Evolutionary conservation across 441 rosid genomes (phyloP).

Genomic region (Oxalis stricta): DNA sequence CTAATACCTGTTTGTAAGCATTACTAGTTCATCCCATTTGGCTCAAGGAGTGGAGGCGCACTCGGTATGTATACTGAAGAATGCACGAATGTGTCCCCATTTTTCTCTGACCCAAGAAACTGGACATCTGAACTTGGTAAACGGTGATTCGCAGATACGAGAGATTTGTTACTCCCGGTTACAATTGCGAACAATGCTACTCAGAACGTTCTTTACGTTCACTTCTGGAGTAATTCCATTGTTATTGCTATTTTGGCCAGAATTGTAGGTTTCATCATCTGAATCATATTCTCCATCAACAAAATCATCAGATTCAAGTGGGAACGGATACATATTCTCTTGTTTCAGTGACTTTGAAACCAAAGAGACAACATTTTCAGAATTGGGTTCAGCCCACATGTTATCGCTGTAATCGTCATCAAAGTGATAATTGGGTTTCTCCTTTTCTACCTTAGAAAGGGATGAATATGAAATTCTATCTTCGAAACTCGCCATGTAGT

Average conservation of each 20-base stretch:
- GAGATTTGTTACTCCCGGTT: constrained; percentile 50
- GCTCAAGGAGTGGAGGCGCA: constrained; percentile 86
- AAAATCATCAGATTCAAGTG: constrained; percentile 31
- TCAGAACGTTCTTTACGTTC: constrained; percentile 67
- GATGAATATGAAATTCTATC: constrained; percentile 35
- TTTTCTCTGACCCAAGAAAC: constrained; percentile 59
- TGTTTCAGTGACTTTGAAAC: constrained; percentile 22
- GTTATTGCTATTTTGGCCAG: constrained; percentile 8
- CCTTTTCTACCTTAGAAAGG: constrained; percentile 22
- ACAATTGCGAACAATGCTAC: constrained; percentile 67
- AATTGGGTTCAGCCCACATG: constrained; percentile 25
- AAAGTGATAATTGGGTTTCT: constrained; percentile 16
- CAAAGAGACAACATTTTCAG: constrained; percentile 6
- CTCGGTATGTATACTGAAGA: constrained; percentile 89
- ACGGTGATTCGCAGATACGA: constrained; percentile 16
- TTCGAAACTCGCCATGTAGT: constrained; percentile 34
- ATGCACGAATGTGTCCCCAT: constrained; percentile 68
- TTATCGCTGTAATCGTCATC: constrained; percentile 27
- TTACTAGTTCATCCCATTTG: constrained; percentile 35
- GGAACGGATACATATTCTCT: constrained; percentile 26
- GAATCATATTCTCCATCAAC: constrained; percentile 51
- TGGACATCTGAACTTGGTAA: constrained; percentile 54
- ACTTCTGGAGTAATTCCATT: constrained; percentile 56
- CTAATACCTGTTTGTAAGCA: constrained; percentile 54
- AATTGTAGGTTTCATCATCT: constrained; percentile 16